Base-by-base conservation (phyloP, 306 rosid genomes). In the Boehmeria nivea region DNA sequence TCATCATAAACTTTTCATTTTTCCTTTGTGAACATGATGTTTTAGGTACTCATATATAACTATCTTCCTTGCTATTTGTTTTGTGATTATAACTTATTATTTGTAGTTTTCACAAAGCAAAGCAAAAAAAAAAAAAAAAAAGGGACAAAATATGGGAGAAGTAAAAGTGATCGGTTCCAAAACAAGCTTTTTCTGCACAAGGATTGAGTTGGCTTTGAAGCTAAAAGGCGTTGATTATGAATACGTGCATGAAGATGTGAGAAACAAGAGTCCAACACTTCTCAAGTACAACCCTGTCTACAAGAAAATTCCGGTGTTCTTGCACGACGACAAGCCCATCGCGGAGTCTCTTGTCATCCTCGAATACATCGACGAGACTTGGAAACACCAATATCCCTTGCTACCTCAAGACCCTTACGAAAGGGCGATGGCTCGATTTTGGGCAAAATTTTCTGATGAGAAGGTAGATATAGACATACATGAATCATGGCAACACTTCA, bases 361-460 rank as follows among this genome's bases (percentile, higher is more conserved):
- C 8, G 77, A 78, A 53, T 77, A 77, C 58, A 61, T 75, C 3
- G 73, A 78, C 26, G 83, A 78, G 18, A 6, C 21, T 5, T 72
- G 84, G 84, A 54, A 36, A 12, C 15, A 59, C 2, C 4, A 6
- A 19, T 79, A 77, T 24, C 72, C 52, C 39, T 22, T 83, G 8
- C 28, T 83, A 23, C 76, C 77, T 0, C 54, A 57, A 0, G 72
- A 69, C 54, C 82, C 80, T 27, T 64, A 65, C 39, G 49, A 55
- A n/a, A 72, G 74, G 50, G 72, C 77, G 39, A 69, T 63, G 49
- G 6, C 62, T 31, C 77, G 78, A 3, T 76, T 78, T 14, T 82
- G 81, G 83, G 63, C 54, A 4, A 58, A 58, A 21, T 76, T 40
- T 44, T 62, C 25, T 2, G 72, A 72, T 18, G 67, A 66, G 1